Conservation (phyloP, 352 stramenopile genomes). For the Phytopythium boreale region DNA sequence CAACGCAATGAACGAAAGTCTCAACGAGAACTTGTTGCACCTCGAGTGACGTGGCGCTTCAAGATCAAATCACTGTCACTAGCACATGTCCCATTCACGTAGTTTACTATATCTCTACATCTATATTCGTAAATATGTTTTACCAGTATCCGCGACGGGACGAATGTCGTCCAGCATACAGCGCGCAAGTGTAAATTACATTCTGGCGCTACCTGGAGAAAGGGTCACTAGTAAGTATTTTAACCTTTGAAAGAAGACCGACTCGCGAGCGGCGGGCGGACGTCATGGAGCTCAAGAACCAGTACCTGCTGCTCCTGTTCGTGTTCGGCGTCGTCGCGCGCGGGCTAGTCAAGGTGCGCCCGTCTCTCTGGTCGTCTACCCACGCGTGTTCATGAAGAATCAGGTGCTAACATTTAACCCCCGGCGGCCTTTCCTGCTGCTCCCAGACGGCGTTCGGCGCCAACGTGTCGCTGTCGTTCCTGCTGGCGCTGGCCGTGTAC, state of each 20-base stretch:
- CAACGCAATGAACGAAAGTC: neutral
- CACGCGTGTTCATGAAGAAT: no score
- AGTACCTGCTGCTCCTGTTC: constrained; percentile 75
- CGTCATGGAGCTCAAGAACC: constrained; percentile 45
- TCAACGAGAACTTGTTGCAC: neutral
- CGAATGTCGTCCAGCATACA: neutral
- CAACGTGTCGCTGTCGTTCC: constrained; percentile 61
- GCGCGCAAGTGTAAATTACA: neutral
- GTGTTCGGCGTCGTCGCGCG: constrained; percentile 58
- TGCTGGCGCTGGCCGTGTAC: constrained; percentile 58
- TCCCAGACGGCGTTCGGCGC: constrained; percentile 51
- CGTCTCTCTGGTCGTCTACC: no score
- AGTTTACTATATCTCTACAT: neutral
- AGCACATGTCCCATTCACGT: neutral
- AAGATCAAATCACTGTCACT: no score
- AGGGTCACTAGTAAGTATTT: no score
- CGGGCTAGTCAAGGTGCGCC: constrained; percentile 57
- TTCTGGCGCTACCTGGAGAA: no score
- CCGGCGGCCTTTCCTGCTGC: no score
- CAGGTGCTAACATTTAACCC: no score
- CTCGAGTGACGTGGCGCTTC: neutral
- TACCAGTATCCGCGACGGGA: neutral
- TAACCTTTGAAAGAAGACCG: no score
- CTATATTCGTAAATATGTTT: neutral
- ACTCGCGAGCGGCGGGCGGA: neutral